A percentile compares a stretch with the other conserved stretches of the same genome.
Conservation (phyloP, 2,329 filamentous ascomycete genomes). For the Calonectria pseudoturangicola region DNA sequence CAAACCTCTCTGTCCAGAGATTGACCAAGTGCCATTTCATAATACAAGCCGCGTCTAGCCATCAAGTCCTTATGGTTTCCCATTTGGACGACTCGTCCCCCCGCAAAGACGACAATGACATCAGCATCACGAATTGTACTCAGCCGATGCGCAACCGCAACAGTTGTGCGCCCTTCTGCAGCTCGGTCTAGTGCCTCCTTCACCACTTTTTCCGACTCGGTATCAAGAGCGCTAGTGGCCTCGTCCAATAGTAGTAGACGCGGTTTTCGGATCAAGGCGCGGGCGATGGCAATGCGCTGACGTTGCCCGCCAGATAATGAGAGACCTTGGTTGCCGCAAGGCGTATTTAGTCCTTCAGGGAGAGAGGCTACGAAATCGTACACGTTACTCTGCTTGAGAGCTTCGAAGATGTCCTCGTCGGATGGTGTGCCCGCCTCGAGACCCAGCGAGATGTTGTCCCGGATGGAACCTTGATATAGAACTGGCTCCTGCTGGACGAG, state of each 20-base stretch:
- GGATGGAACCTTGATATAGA: slow-evolving; percentile 70
- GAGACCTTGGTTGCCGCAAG: slow-evolving; percentile 79
- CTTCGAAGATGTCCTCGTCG: slow-evolving; percentile 66
- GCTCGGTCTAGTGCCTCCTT: slow-evolving; percentile 75
- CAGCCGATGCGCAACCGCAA: slow-evolving; percentile 79
- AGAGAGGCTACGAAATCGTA: slow-evolving; percentile 74
- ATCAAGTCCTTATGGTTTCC: slow-evolving; percentile 78
- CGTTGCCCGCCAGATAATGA: slow-evolving; percentile 84
- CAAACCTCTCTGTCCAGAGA: slow-evolving; percentile 60
- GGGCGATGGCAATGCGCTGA: slow-evolving; percentile 83
- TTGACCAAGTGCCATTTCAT: slow-evolving; percentile 71
- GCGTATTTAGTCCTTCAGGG: slow-evolving; percentile 76
- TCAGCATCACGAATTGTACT: slow-evolving; percentile 75
- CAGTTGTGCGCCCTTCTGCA: slow-evolving; percentile 68
- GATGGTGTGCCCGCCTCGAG: slow-evolving; percentile 55
- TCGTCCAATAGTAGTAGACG: slow-evolving; percentile 83
- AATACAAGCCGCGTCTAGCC: slow-evolving; percentile 67
- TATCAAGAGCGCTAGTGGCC: slow-evolving; percentile 79
- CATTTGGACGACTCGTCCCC: slow-evolving; percentile 69
- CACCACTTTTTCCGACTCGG: slow-evolving; percentile 79
- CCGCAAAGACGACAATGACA: slow-evolving; percentile 76
- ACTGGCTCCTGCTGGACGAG: slow-evolving; percentile 65
- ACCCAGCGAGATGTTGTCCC: slow-evolving; percentile 74
- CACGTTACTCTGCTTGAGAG: slow-evolving; percentile 73
- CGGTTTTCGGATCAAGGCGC: slow-evolving; percentile 81